Base-by-base conservation (phyloP, 2,329 filamentous ascomycete genomes). In the Pestalotiopsis sp. region DNA sequence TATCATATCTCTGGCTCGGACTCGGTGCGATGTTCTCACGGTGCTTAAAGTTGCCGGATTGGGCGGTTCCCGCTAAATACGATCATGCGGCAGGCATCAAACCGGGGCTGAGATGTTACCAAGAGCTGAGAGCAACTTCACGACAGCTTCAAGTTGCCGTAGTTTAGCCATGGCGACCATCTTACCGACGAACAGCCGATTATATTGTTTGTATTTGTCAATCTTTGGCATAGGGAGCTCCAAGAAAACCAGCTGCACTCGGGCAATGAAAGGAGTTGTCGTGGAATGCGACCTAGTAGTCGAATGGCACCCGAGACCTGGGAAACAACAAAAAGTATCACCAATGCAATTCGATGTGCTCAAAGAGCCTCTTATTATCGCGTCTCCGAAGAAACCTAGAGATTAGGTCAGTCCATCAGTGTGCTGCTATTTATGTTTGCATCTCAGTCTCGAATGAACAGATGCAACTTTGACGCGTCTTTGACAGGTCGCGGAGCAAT, bases 21-120 rank as follows among this genome's bases (percentile, higher is more conserved):
- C 20, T n/a, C 45, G 45, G 45, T 52, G 45, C 17, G 9, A 52
- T 52, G 17, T 52, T 59, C 12, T 23, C 11, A 59, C 23, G 57
- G 57, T 59, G 57, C 57, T 59, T 59, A 59, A 59, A 59, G 57
- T 59, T 59, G 27, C 57, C 57, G 20, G 2, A 59, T 59, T 59
- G 57, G 27, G 57, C 23, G 12, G 20, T 9, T 20, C 9, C 9
- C 17, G 14, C 45, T n/a, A 52, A 52, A 52, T 7, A 52, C 9
- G 45, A 20, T 52, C 45, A 52, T 52, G 45, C 45, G 45, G 20
- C 45, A 20, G 31, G 31, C 31, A 36, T 36, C 31, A 36, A 17
- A 52, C 45, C 17, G 45, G 45, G 45, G 45, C 9, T 7, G 45
- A 9, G 6, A 23, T n/a, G 9, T 36, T 36, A 36, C 31, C 31